Evolutionary conservation across 2,329 filamentous ascomycete genomes (phyloP).

Genomic region (Davidsoniella eucalypti): DNA sequence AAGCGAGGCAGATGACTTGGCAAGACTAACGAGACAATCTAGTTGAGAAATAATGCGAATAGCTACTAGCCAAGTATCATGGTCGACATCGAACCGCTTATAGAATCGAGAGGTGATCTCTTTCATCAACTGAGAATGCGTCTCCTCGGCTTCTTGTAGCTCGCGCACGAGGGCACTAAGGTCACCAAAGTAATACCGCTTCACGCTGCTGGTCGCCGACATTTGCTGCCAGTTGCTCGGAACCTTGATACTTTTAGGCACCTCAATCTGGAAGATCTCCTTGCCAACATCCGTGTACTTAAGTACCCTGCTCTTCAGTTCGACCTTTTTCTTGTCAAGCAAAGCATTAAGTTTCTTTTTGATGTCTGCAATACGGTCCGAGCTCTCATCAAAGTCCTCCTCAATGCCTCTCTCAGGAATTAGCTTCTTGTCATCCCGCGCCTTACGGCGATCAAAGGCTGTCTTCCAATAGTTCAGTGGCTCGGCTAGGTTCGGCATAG

Average conservation of each 20-base stretch:
- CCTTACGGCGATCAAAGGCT: slow-evolving; percentile 72
- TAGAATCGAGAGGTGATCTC: slow-evolving; percentile 75
- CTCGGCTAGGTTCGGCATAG: slow-evolving; percentile 70
- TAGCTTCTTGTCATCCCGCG: slow-evolving; percentile 62
- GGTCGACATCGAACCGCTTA: slow-evolving; percentile 73
- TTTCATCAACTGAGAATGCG: slow-evolving; percentile 76
- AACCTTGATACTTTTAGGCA: slow-evolving; percentile 69
- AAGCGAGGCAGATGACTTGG: slow-evolving; percentile 69
- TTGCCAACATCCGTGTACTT: slow-evolving; percentile 80
- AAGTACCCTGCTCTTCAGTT: slow-evolving; percentile 57
- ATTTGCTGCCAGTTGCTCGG: slow-evolving; percentile 88
- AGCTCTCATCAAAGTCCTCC: slow-evolving; percentile 76
- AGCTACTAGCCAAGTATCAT: slow-evolving; percentile 72
- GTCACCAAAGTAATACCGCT: slow-evolving; percentile 84
- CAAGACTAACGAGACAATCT: slow-evolving; percentile 85
- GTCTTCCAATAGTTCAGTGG: slow-evolving; percentile 74
- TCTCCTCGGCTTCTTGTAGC: slow-evolving; percentile 87
- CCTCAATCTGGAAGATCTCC: slow-evolving; percentile 91
- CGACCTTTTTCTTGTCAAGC: slow-evolving; percentile 52
- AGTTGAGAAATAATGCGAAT: slow-evolving; percentile 81
- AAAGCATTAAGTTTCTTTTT: slow-evolving; percentile 56
- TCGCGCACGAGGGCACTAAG: slow-evolving; percentile 68
- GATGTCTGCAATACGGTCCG: slow-evolving; percentile 59
- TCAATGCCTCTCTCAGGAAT: slow-evolving; percentile 80
- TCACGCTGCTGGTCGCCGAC: slow-evolving; percentile 80